Evolutionary conservation across 2,329 filamentous ascomycete species (phyloP).

Genomic region (Ceratocystis cacaofunesta): DNA sequence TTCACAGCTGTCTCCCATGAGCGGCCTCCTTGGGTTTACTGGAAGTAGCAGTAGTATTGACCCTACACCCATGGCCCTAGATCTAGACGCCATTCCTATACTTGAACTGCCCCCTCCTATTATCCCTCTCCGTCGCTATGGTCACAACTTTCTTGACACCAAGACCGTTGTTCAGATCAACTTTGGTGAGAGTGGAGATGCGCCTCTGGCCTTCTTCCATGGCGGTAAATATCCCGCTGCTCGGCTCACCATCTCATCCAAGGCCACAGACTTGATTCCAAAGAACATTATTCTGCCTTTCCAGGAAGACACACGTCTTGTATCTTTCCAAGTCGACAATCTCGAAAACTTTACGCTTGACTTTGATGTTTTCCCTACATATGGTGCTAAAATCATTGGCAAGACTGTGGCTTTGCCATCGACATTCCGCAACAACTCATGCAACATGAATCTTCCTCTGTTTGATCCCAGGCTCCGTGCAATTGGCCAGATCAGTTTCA

Average conservation of each 20-base stretch:
- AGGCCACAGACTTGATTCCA: constrained; percentile 87
- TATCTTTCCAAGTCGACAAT: constrained; percentile 93
- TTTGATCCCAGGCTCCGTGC: constrained; percentile 84
- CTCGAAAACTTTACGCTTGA: constrained; percentile 86
- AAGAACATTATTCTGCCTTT: constrained; percentile 92
- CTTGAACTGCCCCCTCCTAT: constrained; percentile 90
- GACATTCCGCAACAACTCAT: constrained; percentile 54
- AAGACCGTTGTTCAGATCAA: constrained; percentile 91
- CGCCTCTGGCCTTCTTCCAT: constrained; percentile 86
- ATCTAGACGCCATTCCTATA: constrained; percentile 78
- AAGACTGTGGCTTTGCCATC: constrained; percentile 84
- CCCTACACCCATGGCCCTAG: constrained; percentile 50
- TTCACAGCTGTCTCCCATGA: constrained; percentile 22
- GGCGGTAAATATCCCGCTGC: constrained; percentile 93
- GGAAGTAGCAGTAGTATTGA: constrained; percentile 23
- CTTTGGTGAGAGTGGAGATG: constrained; percentile 56
- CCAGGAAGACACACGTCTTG: constrained; percentile 83
- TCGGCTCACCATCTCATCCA: constrained; percentile 88
- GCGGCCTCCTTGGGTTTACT: constrained; percentile 32
- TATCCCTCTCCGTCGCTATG: constrained; percentile 84
- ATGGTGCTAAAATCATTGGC: constrained; percentile 92
- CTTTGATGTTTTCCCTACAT: constrained; percentile 94
- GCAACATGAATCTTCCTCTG: constrained; percentile 69
- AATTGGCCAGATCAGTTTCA: constrained; percentile 88
- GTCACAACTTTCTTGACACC: constrained; percentile 95